Evolutionary conservation across 2,329 filamentous ascomycete species (phyloP), one percentile per base, ranked within the genome.

Genomic region (Coniosporium tulheliwenetii): DNA sequence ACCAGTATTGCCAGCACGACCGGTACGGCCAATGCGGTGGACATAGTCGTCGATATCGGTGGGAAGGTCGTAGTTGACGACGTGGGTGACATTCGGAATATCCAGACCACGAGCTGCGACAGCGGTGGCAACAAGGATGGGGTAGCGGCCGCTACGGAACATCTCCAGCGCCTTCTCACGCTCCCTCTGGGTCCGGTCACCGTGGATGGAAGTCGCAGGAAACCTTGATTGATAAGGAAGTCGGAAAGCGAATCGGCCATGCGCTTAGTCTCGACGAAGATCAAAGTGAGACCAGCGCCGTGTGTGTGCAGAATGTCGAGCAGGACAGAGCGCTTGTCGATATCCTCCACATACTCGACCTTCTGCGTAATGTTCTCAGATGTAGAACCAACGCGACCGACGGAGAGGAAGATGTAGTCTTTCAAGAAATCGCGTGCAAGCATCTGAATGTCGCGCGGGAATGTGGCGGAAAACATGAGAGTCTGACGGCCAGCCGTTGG

Each of bases 291-390:
- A 56, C 87, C 87, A 45, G 69, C 82, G 44, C 80, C 84, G 55
- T 95, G 85, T 35, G 85, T 94, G 73, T 96, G 89, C 41, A 98
- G 79, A 50, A 98, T 96, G 56, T 98, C 91, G 45, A 98, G 77
- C 38, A 98, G 78, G 48, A 96, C 87, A 42, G 91, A 96, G 61
- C 87, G 86, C 79, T 98, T 98, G 75, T 98, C 91, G 47, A 77
- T 67, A 54, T 96, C 91, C 68, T 96, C 89, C 45, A 96, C 84
- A 53, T 96, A 96, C 67, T 96, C 89, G 42, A 98, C 78, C 73
- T 93, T 94, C 66, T 98, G 91, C 41, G 91, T 96, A 47, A 98
- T 96, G 75, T 96, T 98, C 77, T 96, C 89, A n/a, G 91, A 96
- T 30, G 91, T 96, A 39, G 91, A 96, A 65, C 91, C 91, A 45